phyloP scores from a whole-genome alignment of 1,139 yeast genomes.

The Kodamaea ohmeri region DNA sequence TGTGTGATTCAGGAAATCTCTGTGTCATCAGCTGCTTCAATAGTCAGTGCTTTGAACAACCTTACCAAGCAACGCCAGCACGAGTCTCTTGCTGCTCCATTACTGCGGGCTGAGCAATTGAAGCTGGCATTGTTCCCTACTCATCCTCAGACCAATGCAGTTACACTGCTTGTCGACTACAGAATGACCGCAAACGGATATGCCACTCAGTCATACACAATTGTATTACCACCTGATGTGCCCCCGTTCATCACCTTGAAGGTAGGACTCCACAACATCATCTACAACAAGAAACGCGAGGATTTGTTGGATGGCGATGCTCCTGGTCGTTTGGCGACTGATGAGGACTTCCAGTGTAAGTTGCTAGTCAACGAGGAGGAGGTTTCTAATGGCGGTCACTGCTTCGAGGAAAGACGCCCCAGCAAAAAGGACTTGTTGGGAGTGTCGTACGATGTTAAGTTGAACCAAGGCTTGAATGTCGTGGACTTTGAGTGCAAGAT shows the following conservation, averaged over 20 bases:
- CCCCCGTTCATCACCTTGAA: conserved; percentile 45
- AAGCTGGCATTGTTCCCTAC: conserved; percentile 36
- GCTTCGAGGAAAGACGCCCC: conserved; percentile 31
- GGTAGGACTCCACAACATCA: conserved; percentile 41
- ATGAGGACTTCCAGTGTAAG: conserved; percentile 44
- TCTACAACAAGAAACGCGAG: conserved; percentile 32
- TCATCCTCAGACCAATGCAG: conserved; percentile 21
- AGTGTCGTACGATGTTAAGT: conserved; percentile 48
- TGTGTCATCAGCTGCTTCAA: conserved; percentile 17
- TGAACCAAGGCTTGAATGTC: conserved; percentile 48
- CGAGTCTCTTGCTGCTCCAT: conserved; percentile 18
- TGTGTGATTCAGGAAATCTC: conserved; percentile 22
- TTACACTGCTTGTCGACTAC: conserved; percentile 39
- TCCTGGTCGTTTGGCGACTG: conserved; percentile 18
- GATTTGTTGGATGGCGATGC: conserved; percentile 37
- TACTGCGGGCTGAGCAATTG: conserved; percentile 26
- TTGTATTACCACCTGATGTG: conserved; percentile 44
- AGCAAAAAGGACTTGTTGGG: conserved; percentile 23
- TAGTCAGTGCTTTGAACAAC: conserved; percentile 22
- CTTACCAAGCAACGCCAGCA: conserved; percentile 27
- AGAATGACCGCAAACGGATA: conserved; percentile 45
- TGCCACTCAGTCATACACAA: conserved; percentile 39
- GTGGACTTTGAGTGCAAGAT: conserved; percentile 48
- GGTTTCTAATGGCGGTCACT: conserved; percentile 38
- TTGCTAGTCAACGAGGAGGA: conserved; percentile 51